Evolutionary conservation across 1,139 yeast genomes (phyloP).

Genomic region (Kodamaea derodonti): DNA sequence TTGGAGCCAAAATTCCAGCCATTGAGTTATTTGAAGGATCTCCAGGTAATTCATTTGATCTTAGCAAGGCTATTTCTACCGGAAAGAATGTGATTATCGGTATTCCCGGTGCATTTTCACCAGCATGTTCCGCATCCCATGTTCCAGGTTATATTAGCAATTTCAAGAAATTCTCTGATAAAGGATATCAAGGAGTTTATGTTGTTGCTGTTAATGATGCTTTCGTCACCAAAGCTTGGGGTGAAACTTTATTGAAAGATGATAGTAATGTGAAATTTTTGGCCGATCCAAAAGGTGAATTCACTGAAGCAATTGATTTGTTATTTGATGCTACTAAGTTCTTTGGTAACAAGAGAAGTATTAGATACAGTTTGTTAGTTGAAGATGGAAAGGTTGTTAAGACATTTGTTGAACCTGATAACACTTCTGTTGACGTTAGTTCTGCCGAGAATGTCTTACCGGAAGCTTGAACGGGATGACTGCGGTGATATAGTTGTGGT

Average conservation of each 20-base stretch:
- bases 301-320: conserved; percentile 60
- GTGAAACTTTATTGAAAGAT: conserved; percentile 34
- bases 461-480: no score
- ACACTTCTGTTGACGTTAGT: conserved; percentile 59
- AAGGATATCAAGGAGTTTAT: conserved; percentile 60
- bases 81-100: conserved; percentile 69
- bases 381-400: conserved; percentile 68
- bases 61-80: conserved; percentile 49
- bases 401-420: conserved; percentile 77
- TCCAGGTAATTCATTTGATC: conserved; percentile 62
- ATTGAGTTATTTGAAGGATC: conserved; percentile 56
- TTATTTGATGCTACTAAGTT: conserved; percentile 28
- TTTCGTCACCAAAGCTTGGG: conserved; percentile 83
- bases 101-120: conserved; percentile 90
- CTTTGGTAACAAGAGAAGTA: conserved; percentile 49
- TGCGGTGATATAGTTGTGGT: no score
- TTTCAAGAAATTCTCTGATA: conserved; percentile 49
- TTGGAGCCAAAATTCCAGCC: conserved; percentile 59
- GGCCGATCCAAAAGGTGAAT: conserved; percentile 76
- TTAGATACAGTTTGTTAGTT: conserved; percentile 72
- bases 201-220: conserved; percentile 83
- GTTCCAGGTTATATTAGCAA: conserved; percentile 71
- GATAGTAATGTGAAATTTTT: conserved; percentile 49
- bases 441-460: conserved; percentile 37
- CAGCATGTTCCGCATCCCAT: conserved; percentile 76